Conservation (phyloP, 371 early-diverging fungal species). For the Mortierella sp. region DNA sequence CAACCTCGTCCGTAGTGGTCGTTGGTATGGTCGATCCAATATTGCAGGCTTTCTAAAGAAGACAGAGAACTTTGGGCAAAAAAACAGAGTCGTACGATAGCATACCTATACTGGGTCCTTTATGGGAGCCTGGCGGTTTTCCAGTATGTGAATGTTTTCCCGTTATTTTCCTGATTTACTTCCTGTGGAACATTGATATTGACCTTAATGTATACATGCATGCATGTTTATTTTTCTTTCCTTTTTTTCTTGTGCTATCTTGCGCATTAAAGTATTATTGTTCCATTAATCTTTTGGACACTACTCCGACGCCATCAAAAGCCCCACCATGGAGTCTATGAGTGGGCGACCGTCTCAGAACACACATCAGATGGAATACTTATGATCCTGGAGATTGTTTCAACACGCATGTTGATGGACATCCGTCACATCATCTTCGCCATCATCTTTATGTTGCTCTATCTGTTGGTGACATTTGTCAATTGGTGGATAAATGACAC, state of each 20-base stretch:
- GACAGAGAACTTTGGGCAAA: constrained; percentile 11
- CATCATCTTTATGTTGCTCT: constrained; percentile 11
- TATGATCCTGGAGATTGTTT: constrained; percentile 21
- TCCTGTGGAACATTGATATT: neutral
- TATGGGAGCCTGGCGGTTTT: constrained; percentile 5
- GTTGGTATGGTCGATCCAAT: constrained; percentile 28
- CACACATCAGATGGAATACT: constrained; percentile 18
- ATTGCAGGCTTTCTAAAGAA: constrained; percentile 7
- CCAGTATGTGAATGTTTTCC: constrained; percentile 2
- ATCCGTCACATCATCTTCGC: constrained; percentile 25
- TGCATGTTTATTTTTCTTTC: constrained; percentile 1
- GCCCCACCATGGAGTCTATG: constrained; percentile 19
- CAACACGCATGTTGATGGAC: constrained; percentile 20
- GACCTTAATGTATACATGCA: too few species aligned
- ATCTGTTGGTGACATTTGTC: constrained; percentile 19
- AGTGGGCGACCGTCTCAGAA: constrained; percentile 30
- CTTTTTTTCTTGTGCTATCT: neutral
- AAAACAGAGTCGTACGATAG: neutral
- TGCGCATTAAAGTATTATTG: constrained; percentile 4
- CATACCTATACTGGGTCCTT: constrained; percentile 23
- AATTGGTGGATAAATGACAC: constrained; percentile 10
- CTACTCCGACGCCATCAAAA: constrained; percentile 5
- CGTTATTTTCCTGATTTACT: neutral
- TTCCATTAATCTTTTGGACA: constrained; percentile 29
- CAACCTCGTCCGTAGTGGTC: constrained; percentile 16